Conservation (phyloP, 352 stramenopile species). For the Phytophthora hybrid region DNA sequence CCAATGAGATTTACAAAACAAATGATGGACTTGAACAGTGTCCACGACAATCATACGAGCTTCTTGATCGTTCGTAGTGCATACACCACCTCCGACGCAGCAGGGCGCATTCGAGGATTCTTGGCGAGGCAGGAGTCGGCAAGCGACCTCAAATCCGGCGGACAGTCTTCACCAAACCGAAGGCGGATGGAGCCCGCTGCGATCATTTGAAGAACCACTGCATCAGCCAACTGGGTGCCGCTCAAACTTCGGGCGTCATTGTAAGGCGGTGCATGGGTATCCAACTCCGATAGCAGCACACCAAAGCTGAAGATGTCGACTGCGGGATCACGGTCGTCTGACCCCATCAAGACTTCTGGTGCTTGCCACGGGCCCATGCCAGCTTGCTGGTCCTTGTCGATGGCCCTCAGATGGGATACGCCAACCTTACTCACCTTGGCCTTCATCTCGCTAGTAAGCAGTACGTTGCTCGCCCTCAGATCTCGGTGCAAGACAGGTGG, state of each 20-base stretch:
- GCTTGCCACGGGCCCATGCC: slow-evolving; percentile 44
- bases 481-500: slow-evolving; percentile 61
- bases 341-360: slow-evolving; percentile 50
- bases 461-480: slow-evolving; percentile 64
- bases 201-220: slow-evolving; percentile 52
- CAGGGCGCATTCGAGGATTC: slow-evolving; percentile 46
- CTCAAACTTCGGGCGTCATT: slow-evolving; percentile 34
- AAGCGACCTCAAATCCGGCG: slow-evolving; percentile 43
- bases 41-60: slow-evolving; percentile 12
- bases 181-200: slow-evolving; percentile 35
- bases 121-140: slow-evolving; percentile 50
- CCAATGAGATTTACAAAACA: slow-evolving; percentile 11
- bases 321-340: slow-evolving; percentile 32
- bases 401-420: slow-evolving; percentile 15
- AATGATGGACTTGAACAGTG: neutral
- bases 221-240: slow-evolving; percentile 37
- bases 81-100: slow-evolving; percentile 57
- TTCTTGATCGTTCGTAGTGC: slow-evolving; percentile 53
- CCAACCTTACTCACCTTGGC: slow-evolving; percentile 42
- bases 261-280: slow-evolving; percentile 53
- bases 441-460: slow-evolving; percentile 43
- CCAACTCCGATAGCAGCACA: slow-evolving; percentile 52
- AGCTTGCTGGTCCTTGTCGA: slow-evolving; percentile 21
- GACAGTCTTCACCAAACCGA: slow-evolving; percentile 44
- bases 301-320: slow-evolving; percentile 55